These are phyloP conservation scores for Fusarium setosum DNA, from an alignment of 2,329 filamentous ascomycete species.

Conservation along the genomic window DNA sequence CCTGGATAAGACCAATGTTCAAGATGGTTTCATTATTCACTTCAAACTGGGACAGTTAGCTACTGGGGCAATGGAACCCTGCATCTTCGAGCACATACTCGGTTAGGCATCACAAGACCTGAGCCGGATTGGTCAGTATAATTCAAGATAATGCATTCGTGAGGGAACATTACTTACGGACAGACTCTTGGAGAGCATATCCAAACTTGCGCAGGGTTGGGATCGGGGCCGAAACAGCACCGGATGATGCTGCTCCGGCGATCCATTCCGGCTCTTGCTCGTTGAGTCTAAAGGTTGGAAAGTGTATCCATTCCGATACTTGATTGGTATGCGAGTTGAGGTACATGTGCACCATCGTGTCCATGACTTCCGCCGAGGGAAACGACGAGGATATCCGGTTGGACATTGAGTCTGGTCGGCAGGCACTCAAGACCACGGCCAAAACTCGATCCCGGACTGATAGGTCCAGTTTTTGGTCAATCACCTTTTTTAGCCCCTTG, in stretches of 20 bases:
- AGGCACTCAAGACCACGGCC: constrained; percentile 71
- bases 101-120: constrained; percentile 46
- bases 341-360: constrained; percentile 71
- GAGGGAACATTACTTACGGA: constrained; percentile 50
- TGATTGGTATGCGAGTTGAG: constrained; percentile 67
- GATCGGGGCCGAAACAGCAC: constrained; percentile 68
- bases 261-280: constrained; percentile 69
- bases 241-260: constrained; percentile 69
- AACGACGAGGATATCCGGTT: constrained; percentile 69
- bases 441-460: constrained; percentile 71
- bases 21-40: constrained; percentile 59
- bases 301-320: constrained; percentile 71
- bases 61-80: background rate
- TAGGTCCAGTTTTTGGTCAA: constrained; percentile 57
- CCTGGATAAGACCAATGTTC: constrained; percentile 61
- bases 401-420: constrained; percentile 60
- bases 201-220: constrained; percentile 71
- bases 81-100: constrained; percentile 39
- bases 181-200: constrained; percentile 63
- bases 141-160: too few species aligned
- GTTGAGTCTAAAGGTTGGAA: constrained; percentile 67
- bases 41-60: constrained; percentile 55
- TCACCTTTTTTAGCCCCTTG: constrained; percentile 52
- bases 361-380: constrained; percentile 69
- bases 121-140: background rate